A percentile compares a stretch with the other conserved stretches of the same genome.
Evolutionary conservation across 2,329 filamentous ascomycete genomes (phyloP).

Genomic region (Trichocomaceae sp.): DNA sequence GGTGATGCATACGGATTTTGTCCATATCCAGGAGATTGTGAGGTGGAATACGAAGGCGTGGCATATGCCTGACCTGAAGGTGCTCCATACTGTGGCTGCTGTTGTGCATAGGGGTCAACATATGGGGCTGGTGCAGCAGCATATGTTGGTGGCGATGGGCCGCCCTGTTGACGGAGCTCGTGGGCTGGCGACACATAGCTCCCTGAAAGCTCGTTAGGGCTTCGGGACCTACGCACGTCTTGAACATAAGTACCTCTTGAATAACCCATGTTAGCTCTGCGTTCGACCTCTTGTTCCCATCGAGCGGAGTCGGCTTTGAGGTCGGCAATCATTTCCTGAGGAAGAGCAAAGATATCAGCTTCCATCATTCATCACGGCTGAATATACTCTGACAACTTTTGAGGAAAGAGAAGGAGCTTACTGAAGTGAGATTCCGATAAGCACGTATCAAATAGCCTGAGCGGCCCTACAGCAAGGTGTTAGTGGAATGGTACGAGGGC

Average conservation of each 20-base stretch:
- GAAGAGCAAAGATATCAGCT: constrained; percentile 18
- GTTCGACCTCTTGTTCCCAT: constrained; percentile 42
- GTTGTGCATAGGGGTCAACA: constrained; percentile 31
- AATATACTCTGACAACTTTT: not conserved
- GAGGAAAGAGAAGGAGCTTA: constrained; percentile 40
- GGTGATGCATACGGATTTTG: constrained; percentile 31
- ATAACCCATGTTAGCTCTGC: constrained; percentile 36
- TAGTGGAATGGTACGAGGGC: not conserved
- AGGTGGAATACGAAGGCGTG: constrained; percentile 15
- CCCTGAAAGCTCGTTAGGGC: constrained; percentile 33
- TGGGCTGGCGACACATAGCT: constrained; percentile 34
- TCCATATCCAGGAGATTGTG: constrained; percentile 14
- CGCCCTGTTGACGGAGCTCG: constrained; percentile 31
- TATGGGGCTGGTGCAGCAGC: constrained; percentile 30
- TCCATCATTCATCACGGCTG: not conserved
- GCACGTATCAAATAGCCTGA: constrained; percentile 72
- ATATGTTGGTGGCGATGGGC: constrained; percentile 33
- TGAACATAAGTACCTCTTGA: constrained; percentile 37
- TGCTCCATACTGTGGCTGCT: constrained; percentile 27
- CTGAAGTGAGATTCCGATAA: constrained; percentile 70
- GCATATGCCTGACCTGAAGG: constrained; percentile 30
- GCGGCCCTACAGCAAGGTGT: constrained; percentile 43
- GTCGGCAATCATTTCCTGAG: constrained; percentile 50
- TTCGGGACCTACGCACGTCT: constrained; percentile 29
- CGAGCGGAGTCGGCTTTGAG: constrained; percentile 48